phyloP scores from a whole-genome alignment of 2,329 filamentous ascomycete species.

The Fusarium hostae region DNA sequence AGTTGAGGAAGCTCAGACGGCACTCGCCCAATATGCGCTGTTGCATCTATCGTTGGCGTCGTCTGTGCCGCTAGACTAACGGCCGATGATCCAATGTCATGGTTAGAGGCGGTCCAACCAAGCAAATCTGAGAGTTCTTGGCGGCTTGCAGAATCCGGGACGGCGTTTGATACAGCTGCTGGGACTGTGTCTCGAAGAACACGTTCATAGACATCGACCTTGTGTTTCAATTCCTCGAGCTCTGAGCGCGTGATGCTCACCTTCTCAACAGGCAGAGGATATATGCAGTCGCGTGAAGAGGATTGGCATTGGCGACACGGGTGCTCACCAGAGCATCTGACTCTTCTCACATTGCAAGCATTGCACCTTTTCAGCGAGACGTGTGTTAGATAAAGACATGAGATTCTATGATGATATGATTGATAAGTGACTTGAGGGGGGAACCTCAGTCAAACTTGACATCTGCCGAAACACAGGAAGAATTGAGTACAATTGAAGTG shows the following conservation, averaged over 20 bases:
- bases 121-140: slow-evolving; percentile 48
- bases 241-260: slow-evolving; percentile 56
- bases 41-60: slow-evolving; percentile 14
- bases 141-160: slow-evolving; percentile 48
- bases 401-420: slow-evolving; percentile 1
- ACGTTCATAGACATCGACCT: slow-evolving; percentile 54
- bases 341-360: slow-evolving; percentile 62
- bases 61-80: slow-evolving; percentile 13
- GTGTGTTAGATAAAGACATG: slow-evolving; percentile 22
- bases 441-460: not conserved
- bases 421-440: not conserved
- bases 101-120: slow-evolving; percentile 37
- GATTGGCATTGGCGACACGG: slow-evolving; percentile 59
- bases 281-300: slow-evolving; percentile 58
- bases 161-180: slow-evolving; percentile 26
- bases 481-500: not conserved
- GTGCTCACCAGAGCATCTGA: slow-evolving; percentile 63
- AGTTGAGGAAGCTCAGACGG: slow-evolving; percentile 20
- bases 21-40: not conserved
- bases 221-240: slow-evolving; percentile 54
- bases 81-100: slow-evolving; percentile 3
- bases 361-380: slow-evolving; percentile 56
- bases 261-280: slow-evolving; percentile 58
- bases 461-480: not conserved
- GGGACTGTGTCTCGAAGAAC: slow-evolving; percentile 52